phyloP scores from a whole-genome alignment of 768 basidiomycete species.

The Suillus tomentosus region DNA sequence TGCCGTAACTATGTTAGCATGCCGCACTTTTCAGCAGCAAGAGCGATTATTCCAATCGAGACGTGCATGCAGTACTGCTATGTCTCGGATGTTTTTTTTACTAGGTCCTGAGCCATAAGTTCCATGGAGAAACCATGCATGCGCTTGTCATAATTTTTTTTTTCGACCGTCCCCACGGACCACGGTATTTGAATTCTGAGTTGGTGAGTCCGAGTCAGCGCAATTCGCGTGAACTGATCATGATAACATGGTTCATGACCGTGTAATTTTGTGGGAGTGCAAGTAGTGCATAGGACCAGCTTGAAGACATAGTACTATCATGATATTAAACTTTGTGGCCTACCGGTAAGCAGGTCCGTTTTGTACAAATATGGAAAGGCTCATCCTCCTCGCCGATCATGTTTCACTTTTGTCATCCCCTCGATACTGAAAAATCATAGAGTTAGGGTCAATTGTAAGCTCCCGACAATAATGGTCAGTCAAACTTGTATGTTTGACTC shows the following conservation, averaged over 20 bases:
- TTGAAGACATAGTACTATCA: conserved; percentile 9
- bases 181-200: conserved; percentile 10
- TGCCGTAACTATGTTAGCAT: conserved; percentile 7
- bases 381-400: conserved; percentile 45
- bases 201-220: background rate
- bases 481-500: conserved; percentile 2
- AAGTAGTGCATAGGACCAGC: background rate
- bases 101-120: background rate
- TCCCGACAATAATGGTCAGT: background rate
- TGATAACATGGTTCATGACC: background rate
- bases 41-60: background rate
- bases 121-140: conserved; percentile 10
- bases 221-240: background rate
- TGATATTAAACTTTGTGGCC: conserved; percentile 29
- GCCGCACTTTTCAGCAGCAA: background rate
- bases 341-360: conserved; percentile 44
- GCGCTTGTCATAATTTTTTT: background rate
- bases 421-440: conserved; percentile 13
- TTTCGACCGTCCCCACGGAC: conserved; percentile 10
- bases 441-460: background rate
- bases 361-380: conserved; percentile 39
- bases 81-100: conserved; percentile 5
- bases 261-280: background rate
- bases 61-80: background rate
- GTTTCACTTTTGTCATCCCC: conserved; percentile 44